Base-by-base conservation (phyloP, 768 basidiomycete species). In the Lactarius evosmus region DNA sequence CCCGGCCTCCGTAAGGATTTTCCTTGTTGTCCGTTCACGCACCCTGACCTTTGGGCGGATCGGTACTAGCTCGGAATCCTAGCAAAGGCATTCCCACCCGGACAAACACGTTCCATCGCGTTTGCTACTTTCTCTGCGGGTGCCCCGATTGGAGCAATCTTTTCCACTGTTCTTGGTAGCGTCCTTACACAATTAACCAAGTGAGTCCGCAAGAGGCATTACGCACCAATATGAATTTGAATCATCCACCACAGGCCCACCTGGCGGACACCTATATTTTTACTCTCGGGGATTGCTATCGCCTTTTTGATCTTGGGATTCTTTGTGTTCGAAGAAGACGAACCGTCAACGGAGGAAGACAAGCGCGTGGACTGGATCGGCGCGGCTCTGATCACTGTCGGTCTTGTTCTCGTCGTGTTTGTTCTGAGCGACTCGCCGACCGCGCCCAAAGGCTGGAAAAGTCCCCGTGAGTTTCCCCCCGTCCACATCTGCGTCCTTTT, bases 81-180 rank as follows among this genome's bases (percentile, higher is more conserved):
- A 36, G 93, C 94, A 0, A 81, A 88, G 53, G 77, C 85, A 0
- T 96, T 95, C 72, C 87, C 88, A 3, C 80, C 82, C 0, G 87
- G 87, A 0, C 77, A 77, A 14, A 80, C 85, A 0, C 83, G 94
- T 11, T 85, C 89, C 1, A 74, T 85, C 0, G 94, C 92, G 0
- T 96, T 95, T 66, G 84, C 94, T 0, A 85, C 87, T 0, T 95
- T 94, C 67, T 81, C 88, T 1, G 91, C 92, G 0, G 95, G 95
- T 30, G 91, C 89, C 0, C 93, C 94, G 0, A 70, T 95, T 6
- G 94, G 94, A 0, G 88, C 81, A 0, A 88, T 84, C 0, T 75
- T 93, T 16, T 93, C 93, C 1, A 79, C 79, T 32, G 75, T 85
- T 0, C 63, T 92, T 0, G 92, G 93, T 19, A 91, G 90, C n/a